A percentile compares a stretch with the other conserved stretches of the same genome.
Evolutionary conservation across 2,329 filamentous ascomycete species (phyloP).

Genomic region (Laburnicola sp.): DNA sequence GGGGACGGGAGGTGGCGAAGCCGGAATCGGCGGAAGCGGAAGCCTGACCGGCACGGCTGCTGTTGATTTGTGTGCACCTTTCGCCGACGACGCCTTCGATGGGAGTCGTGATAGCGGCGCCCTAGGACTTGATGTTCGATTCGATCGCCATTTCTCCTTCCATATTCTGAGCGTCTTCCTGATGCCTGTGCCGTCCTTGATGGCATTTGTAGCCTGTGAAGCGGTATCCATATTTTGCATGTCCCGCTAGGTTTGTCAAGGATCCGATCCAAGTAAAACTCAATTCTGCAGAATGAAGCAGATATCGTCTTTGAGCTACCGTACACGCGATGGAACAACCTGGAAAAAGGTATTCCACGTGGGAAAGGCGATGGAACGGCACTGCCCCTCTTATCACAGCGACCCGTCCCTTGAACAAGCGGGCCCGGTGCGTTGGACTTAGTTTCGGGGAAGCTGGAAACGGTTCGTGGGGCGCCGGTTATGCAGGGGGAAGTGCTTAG

Average conservation of each 20-base stretch:
- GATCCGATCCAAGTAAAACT: neutral
- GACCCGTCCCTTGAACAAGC: constrained; percentile 5
- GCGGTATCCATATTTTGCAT: neutral
- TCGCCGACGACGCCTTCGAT: constrained; percentile 7
- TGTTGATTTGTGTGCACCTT: neutral
- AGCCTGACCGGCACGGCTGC: neutral
- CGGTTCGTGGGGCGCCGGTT: constrained; percentile 5
- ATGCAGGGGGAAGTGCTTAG: constrained; percentile 10
- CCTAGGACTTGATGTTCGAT: constrained; percentile 1
- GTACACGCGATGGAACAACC: constrained; percentile 1
- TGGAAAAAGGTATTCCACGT: constrained; percentile 3
- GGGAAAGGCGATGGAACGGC: constrained; percentile 7
- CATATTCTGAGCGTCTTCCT: constrained; percentile 12
- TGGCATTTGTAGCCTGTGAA: neutral
- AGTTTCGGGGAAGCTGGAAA: constrained; percentile 14
- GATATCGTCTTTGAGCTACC: neutral
- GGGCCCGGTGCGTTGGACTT: constrained; percentile 7
- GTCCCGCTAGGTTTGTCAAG: neutral
- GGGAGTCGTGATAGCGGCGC: constrained; percentile 11
- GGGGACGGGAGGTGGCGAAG: constrained; percentile 3
- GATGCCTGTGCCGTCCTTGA: constrained; percentile 6
- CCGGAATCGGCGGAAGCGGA: constrained; percentile 9
- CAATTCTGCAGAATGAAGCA: neutral
- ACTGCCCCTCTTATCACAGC: constrained; percentile 10
- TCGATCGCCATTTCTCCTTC: constrained; percentile 13